A percentile compares a stretch with the other conserved stretches of the same genome.
phyloP scores from a whole-genome alignment of 163 green algal species.

The Scenedesmus sp. region DNA sequence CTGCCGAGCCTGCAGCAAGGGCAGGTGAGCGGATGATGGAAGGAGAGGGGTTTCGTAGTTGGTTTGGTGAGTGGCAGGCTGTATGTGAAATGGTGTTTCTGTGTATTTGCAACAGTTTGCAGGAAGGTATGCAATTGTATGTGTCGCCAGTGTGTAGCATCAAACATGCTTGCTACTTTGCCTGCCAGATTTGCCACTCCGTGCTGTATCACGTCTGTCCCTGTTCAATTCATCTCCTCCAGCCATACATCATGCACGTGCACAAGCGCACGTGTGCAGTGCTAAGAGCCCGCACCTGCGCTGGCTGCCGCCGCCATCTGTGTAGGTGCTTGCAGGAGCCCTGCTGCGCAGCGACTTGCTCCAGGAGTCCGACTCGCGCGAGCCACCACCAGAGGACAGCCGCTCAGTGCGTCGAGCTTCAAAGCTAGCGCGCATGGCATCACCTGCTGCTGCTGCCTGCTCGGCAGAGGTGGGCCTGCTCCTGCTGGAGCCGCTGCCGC shows the following conservation, averaged over 20 bases:
- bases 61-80: no score
- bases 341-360: constrained; percentile 6
- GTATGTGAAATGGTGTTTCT: no score
- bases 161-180: no score
- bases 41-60: no score
- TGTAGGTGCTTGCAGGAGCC: background rate
- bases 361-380: background rate
- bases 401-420: background rate
- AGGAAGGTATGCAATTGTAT: no score
- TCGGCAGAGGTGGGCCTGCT: background rate
- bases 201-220: no score
- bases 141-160: no score
- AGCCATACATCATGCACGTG: no score
- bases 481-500: background rate
- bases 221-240: no score
- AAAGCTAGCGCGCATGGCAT: background rate
- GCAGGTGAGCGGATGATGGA: background rate
- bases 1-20: background rate
- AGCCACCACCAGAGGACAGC: background rate
- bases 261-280: no score
- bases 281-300: background rate
- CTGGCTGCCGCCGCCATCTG: background rate
- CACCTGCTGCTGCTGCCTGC: background rate
- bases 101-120: no score
- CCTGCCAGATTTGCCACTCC: no score